Evolutionary conservation across 1,284 basidiomycete species (phyloP).

Genomic region (Ceratobasidium sp.): DNA sequence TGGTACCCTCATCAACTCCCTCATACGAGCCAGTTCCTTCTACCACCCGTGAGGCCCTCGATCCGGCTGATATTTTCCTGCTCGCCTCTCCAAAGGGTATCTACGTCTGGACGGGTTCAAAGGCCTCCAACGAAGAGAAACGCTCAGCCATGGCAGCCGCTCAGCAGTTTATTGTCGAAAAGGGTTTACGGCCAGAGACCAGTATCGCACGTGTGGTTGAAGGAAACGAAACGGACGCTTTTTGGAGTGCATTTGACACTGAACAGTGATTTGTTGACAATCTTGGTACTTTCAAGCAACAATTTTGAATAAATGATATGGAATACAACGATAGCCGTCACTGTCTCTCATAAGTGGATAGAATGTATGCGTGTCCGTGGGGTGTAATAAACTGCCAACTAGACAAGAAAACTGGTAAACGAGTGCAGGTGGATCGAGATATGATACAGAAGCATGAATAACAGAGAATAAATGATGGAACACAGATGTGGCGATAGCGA

Average conservation of each 20-base stretch:
- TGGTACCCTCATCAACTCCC: conserved; percentile 31
- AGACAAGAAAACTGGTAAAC: too few species aligned
- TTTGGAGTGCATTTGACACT: conserved; percentile 22
- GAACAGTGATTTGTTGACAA: too few species aligned
- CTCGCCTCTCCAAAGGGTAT: conserved; percentile 54
- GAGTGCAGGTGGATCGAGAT: too few species aligned
- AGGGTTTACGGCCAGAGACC: conserved; percentile 41
- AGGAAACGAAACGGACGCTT: conserved; percentile 30
- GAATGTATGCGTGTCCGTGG: too few species aligned
- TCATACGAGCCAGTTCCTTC: conserved; percentile 42
- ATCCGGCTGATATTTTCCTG: conserved; percentile 49
- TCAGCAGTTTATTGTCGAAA: conserved; percentile 59
- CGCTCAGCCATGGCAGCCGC: conserved; percentile 62
- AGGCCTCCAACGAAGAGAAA: conserved; percentile 57
- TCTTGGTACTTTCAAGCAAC: too few species aligned
- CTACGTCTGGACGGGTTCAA: conserved; percentile 64
- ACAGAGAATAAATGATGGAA: background rate
- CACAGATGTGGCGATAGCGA: background rate
- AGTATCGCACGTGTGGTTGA: conserved; percentile 17
- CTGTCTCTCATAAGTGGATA: too few species aligned
- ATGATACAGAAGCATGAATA: background rate
- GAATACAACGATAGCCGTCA: too few species aligned
- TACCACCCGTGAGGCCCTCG: conserved; percentile 49
- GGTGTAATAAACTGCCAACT: too few species aligned
- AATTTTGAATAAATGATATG: too few species aligned